Base-by-base conservation (phyloP, 345 rosid species). In the Alliaria petiolata region DNA sequence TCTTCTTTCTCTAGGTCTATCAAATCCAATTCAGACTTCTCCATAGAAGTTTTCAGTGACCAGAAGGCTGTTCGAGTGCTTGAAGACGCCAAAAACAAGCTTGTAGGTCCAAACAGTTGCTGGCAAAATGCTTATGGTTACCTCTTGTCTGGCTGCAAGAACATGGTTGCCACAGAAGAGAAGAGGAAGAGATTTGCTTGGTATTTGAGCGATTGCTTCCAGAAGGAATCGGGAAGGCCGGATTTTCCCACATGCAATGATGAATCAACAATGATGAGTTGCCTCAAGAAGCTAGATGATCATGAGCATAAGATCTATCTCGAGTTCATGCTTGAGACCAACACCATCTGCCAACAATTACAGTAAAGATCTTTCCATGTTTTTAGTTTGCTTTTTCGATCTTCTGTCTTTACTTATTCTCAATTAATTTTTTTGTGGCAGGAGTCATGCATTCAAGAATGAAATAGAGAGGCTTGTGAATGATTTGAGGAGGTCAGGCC, bases 391-490 rank as follows among this genome's bases (percentile, higher is more conserved):
- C 42, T 31, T 85, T 30, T 22, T 22, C 25, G 25, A 22, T 22
- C 25, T 22, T 22, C 3, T 22, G 25, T 22, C n/a, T n/a, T n/a
- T n/a, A n/a, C n/a, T n/a, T n/a, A n/a, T n/a, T n/a, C n/a, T n/a
- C 6, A 35, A 36, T 44, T 38, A 0, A 26, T 25, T 22, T 22
- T 22, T 34, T 11, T 54, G 14, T 70, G 15, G 14, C 81, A 93
- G 98, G 89, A 79, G 85, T 10, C 62, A 81, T 58, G 86, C 85
- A 1, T 89, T 93, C 71, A 85, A 86, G 75, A 68, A 73, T 59
- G 86, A 85, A n/a, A 83, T 87, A 19, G 95, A 93, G 82, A 87
- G 93, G 71, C 75, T 91, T 68, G 95, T 91, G 74, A 93, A 84
- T 69, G 95, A 91, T 10, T 69, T 93, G 49, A 88, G 45, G 67